Base-by-base conservation (phyloP, 1,284 basidiomycete species). In the Cryptococcus sp. region DNA sequence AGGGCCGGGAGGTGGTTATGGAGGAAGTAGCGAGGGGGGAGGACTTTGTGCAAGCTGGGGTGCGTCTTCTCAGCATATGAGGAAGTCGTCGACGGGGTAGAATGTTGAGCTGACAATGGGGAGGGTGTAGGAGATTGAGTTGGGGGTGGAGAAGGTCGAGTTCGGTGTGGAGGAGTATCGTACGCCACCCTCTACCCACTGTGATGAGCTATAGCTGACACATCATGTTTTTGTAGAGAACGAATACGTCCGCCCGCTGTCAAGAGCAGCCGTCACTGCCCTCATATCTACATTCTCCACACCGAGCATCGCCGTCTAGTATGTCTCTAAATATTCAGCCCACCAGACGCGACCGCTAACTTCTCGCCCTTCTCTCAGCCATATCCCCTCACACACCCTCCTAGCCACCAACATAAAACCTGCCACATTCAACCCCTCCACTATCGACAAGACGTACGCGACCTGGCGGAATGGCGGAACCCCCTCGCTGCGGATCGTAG, bases 221-320 rank as follows among this genome's bases (percentile, higher is more conserved):
- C 45, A 46, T 8, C 9, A 18, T 51, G 12, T n/a, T 42, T 16
- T 28, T 20, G 35, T 35, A 56, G 71, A 69, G 50, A 63, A 70
- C 48, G 65, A 71, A 44, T 79, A 79, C 55, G 77, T 72, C 24
- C 69, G 77, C 6, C 77, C 77, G 8, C 59, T 79, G 8, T 76
- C 73, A 4, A 56, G 77, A 56, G 75, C 77, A 12, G 77, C 71
- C 0, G 61, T 78, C 18, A 71, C 71, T 0, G 63, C 67, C 18
- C 55, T 73, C 40, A 72, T 75, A 63, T 58, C 63, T 24, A 71
- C 73, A 1, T 75, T 70, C 52, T 50, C 68, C 7, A 78, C 77
- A 2, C 77, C 77, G 3, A 70, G 71, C 37, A 47, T 79, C 28
- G 62, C 76, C 2, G 57, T 79, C 11, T 79, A 79, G 77, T 77